Percentiles rank a stretch among this genome's conserved stretches.
Evolutionary conservation across 345 rosid genomes (phyloP).

Genomic region (Xanthoceras sorbifolium): DNA sequence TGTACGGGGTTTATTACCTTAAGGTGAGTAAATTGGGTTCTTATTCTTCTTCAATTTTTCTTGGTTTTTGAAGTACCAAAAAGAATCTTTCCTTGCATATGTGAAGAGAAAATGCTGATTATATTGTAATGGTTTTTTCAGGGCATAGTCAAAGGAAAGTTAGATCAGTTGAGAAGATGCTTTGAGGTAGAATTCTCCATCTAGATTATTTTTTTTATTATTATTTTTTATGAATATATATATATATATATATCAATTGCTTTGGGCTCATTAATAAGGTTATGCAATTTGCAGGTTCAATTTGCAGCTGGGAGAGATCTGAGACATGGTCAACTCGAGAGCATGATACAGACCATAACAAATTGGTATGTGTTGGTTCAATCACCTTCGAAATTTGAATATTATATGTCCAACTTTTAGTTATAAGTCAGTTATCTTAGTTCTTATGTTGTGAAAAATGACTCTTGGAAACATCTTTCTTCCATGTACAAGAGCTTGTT

Average conservation of each 20-base stretch:
- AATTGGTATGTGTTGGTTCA: conserved; percentile 13
- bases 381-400: background rate
- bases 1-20: background rate
- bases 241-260: background rate
- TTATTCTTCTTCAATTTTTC: background rate
- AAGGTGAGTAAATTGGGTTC: background rate
- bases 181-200: conserved; percentile 34
- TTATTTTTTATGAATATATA: background rate
- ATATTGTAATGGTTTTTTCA: background rate
- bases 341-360: conserved; percentile 40
- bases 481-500: background rate
- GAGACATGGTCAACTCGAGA: conserved; percentile 40
- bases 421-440: background rate
- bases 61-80: background rate
- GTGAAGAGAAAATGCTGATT: background rate
- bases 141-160: conserved; percentile 49
- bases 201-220: background rate
- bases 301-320: conserved; percentile 52
- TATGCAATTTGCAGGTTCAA: conserved; percentile 31
- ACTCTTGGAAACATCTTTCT: background rate
- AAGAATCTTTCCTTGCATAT: background rate
- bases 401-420: background rate
- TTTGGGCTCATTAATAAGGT: background rate
- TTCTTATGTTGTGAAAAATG: background rate
- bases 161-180: conserved; percentile 47